Conservation (phyloP, 208 protist species). For the Acanthamoeba castellanii region DNA sequence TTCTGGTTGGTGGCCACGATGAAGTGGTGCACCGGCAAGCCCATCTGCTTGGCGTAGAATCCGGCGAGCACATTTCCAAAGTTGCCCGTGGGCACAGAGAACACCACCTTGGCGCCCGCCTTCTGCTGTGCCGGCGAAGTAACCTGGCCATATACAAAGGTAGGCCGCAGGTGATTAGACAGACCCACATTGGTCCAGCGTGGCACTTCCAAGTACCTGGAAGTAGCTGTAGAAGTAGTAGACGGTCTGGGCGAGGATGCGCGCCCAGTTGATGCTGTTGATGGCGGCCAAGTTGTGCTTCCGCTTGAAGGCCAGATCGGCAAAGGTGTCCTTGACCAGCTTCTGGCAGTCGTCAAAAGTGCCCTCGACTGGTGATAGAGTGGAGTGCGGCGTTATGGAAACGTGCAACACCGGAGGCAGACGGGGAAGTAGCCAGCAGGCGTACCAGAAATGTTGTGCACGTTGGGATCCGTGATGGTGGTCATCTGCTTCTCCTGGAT, state of each 20-base stretch:
- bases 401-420: not conserved
- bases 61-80: constrained; percentile 97
- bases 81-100: constrained; percentile 95
- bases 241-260: constrained; percentile 96
- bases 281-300: constrained; percentile 93
- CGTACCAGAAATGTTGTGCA: constrained; percentile 86
- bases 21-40: constrained; percentile 92
- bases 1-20: constrained; percentile 97
- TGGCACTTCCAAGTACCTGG: constrained; percentile 70
- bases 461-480: constrained; percentile 88
- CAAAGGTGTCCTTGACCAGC: constrained; percentile 94
- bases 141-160: not conserved
- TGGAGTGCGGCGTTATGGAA: not conserved
- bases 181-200: no score
- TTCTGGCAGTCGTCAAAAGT: constrained; percentile 94
- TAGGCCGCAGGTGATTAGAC: not conserved
- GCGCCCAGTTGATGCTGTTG: constrained; percentile 98
- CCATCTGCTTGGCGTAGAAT: constrained; percentile 94
- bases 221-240: constrained; percentile 98
- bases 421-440: constrained; percentile 15
- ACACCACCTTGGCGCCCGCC: constrained; percentile 11
- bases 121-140: constrained; percentile 50
- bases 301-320: constrained; percentile 90
- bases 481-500: constrained; percentile 89
- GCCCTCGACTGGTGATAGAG: constrained; percentile 10